These are phyloP conservation scores for Penicillium mononematosum DNA, from an alignment of 495 filamentous ascomycete genomes.

Conservation along the genomic window DNA sequence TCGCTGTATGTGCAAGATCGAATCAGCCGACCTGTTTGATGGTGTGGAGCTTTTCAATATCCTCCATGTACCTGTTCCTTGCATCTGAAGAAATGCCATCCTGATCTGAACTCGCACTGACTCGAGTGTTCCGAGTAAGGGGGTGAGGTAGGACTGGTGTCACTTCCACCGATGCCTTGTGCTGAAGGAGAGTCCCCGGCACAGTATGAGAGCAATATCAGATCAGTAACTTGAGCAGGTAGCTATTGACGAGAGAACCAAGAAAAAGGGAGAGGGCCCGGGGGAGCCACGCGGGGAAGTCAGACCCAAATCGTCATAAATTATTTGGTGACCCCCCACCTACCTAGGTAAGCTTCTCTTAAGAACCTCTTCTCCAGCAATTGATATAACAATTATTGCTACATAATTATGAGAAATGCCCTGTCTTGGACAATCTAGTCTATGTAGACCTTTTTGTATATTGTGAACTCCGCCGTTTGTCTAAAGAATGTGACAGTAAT, in stretches of 20 bases:
- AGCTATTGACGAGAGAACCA: neutral
- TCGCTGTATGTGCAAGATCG: constrained; percentile 51
- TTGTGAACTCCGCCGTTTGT: neutral
- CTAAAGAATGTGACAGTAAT: neutral
- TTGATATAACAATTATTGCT: neutral
- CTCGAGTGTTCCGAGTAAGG: neutral
- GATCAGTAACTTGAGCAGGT: neutral
- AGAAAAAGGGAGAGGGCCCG: neutral
- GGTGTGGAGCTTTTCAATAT: neutral
- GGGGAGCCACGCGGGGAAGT: constrained; percentile 12
- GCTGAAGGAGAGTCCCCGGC: neutral
- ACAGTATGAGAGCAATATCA: neutral
- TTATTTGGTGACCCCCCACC: neutral
- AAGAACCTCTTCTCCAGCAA: neutral
- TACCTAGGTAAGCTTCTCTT: neutral
- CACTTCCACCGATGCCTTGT: neutral
- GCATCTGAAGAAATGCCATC: constrained; percentile 32
- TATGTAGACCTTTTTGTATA: neutral
- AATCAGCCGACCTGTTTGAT: neutral
- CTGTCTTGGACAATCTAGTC: neutral
- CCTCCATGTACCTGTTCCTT: constrained; percentile 33
- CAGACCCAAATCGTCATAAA: constrained; percentile 8
- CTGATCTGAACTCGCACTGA: constrained; percentile 8
- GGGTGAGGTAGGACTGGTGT: neutral
- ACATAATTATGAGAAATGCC: neutral